Conservation (phyloP, 176 grass and related monocot species). For the Cocos nucifera region DNA sequence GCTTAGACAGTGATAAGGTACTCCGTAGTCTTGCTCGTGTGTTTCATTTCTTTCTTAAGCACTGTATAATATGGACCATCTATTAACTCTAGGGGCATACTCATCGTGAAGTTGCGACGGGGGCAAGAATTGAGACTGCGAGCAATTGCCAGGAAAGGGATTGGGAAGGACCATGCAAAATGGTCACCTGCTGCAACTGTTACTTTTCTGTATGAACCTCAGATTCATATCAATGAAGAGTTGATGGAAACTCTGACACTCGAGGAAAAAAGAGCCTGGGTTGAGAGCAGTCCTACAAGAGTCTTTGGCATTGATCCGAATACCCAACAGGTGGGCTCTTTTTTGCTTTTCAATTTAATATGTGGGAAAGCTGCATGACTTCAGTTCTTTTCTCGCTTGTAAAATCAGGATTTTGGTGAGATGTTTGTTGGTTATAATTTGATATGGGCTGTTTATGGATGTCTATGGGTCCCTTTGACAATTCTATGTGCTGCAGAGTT, state of each 20-base stretch:
- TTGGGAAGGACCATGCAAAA: slow-evolving; percentile 93
- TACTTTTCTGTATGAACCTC: slow-evolving; percentile 97
- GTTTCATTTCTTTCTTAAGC: too few species aligned
- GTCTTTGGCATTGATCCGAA: slow-evolving; percentile 60
- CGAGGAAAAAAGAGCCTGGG: slow-evolving; percentile 63
- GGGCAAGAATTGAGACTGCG: slow-evolving; percentile 85
- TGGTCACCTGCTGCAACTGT: slow-evolving; percentile 92
- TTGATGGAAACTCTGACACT: slow-evolving; percentile 70
- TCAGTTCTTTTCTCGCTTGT: too few species aligned
- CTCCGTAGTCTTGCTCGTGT: too few species aligned
- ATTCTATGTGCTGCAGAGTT: too few species aligned
- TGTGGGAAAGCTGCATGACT: too few species aligned
- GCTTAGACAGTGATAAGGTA: too few species aligned
- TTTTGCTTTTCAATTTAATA: too few species aligned
- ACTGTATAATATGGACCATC: not conserved
- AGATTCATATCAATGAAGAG: slow-evolving; percentile 82
- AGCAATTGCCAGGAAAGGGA: slow-evolving; percentile 97
- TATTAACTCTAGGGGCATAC: slow-evolving; percentile 52
- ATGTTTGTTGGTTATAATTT: too few species aligned
- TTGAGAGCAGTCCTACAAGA: slow-evolving; percentile 94
- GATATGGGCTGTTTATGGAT: too few species aligned
- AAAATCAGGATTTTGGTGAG: too few species aligned
- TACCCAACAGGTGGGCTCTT: slow-evolving; percentile 61
- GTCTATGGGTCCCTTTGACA: too few species aligned
- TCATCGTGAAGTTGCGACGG: slow-evolving; percentile 86